Base-by-base conservation (phyloP, 1,284 basidiomycete species). In the Trametes hirsuta region DNA sequence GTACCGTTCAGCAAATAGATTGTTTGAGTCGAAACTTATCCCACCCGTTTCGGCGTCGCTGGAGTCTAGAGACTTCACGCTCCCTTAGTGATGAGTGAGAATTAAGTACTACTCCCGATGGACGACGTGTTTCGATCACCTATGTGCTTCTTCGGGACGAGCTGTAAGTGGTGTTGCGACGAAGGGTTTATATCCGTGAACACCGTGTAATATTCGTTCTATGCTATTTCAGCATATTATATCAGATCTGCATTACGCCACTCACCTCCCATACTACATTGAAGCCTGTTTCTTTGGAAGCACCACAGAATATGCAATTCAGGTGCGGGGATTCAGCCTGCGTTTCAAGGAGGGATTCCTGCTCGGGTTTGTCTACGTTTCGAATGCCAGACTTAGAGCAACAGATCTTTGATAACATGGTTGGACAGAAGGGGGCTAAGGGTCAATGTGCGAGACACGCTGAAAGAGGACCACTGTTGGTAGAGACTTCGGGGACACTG, bases 141-240 rank as follows among this genome's bases (percentile, higher is more conserved):
- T 40, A 86, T 80, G 67, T 93, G 91, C 8, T 59, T 66, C 65
- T 83, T 84, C 2, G 91, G 88, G 45, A 89, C 81, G 21, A 93
- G 77, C 47, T 87, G 81, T 18, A 90, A 74, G 71, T 93, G 91
- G 44, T 84, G 75, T 42, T 72, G 66, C 21, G 88, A 81, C 2
- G 85, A 82, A 6, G 90, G 89, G 40, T 77, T 81, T 34, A 81
- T 78, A 72, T 93, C 90, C 44, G 73, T 72, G 67, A 93, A 92
- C 14, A 84, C 88, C 12, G 88, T 75, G 62, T 85, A 84, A 2
- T 73, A 64, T 1, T 83, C 79, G 66, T 88, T 81, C 87, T 90
- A 56, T 14, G 14, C 22, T 8, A 35, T 5, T 22, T 53, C 30
- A 59, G 56, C 6, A 15, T 6, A 11, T 11, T 6, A 9, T 2